Evolutionary conservation across 2,329 filamentous ascomycete species (phyloP), one percentile per base, ranked within the genome.

Genomic region (Fusarium sp.): DNA sequence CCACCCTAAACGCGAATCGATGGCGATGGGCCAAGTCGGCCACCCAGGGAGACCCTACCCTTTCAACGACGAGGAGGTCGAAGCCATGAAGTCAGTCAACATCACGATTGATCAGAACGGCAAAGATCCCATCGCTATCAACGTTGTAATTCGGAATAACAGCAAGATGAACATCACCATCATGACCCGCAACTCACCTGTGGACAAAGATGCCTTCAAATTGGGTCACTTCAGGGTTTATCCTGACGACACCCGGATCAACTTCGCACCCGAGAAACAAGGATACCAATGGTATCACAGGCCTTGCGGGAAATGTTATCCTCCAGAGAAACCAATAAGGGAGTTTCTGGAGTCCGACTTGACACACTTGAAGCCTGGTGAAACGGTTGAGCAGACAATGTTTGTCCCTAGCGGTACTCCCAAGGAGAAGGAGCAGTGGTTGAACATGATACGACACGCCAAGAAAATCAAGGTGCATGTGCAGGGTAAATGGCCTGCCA

Each of bases 51-150:
- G 18, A 20, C 42, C 42, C 5, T 31, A 31, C 4, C 42, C 42
- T 30, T 45, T 31, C n/a, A 18, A 5, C 8, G 15, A 6, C 4
- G 42, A 45, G 3, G 42, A 45, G 16, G 28, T 18, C 3, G 4
- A 6, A 2, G 42, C 26, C 6, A 45, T 45, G 6, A 45, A 45
- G 12, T 3, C 18, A 20, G 47, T 51, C 34, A 51, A 51, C 23
- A 16, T 51, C 23, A 51, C 47, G 2, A 38, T 51, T 12, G 34
- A 51, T 23, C 47, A 51, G 8, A 51, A 51, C 6, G 34, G 47
- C n/a, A 38, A 38, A 51, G 47, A 51, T 8, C 47, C 47, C 12
- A 30, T 51, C 12, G 47, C 47, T n/a, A 40, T 51, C n/a, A 51
- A 51, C 16, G 37, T 51, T 34, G 26, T 51, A 23, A 8, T 51